Base-by-base conservation (phyloP, 164 flowering plant species). In the Euptelea pleiosperma region DNA sequence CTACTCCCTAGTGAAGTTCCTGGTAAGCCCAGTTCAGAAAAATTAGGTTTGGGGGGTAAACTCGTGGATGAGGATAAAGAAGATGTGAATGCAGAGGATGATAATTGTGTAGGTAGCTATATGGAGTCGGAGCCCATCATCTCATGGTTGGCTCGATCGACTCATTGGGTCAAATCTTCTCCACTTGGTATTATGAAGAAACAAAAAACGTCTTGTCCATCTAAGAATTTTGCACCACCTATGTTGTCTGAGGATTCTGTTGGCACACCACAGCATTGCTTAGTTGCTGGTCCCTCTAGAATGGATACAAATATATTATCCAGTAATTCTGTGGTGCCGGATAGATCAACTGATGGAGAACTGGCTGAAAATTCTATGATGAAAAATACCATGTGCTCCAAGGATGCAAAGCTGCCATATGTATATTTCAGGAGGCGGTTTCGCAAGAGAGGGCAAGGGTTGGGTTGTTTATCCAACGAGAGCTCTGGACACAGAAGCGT, bases 91-190 rank as follows among this genome's bases (percentile, higher is more conserved):
- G 24, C 33, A 5, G 70, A 68, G 25, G 79, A 72, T 74, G 80
- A 81, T 54, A 69, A 68, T 48, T 34, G 39, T 51, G n/a, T 40
- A 8, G 80, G 77, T n/a, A 69, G 69, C 39, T 70, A 41, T 64
- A 73, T 77, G 82, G 97, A 94, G 28, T 79, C 97, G 0, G 96
- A 88, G 65, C 95, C 99, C 50, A 90, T 90, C 40, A 81, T 82
- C 37, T 88, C 91, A 21, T 90, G 96, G 99, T 71, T 90, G 79
- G 76, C 86, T 48, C 79, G 91, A 42, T 80, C 89, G 45, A 65
- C 68, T 62, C 77, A 31, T 44, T 82, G 70, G 41, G 52, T 68
- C 37, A 88, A 86, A 72, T 75, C 87, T 62, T 63, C 82, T 12
- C 68, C 84, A 26, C 60, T 58, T 57, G 69, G 52, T 59, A 52